These are phyloP conservation scores for Candida michaelii DNA, from an alignment of 805 yeast species.

Conservation along the genomic window DNA sequence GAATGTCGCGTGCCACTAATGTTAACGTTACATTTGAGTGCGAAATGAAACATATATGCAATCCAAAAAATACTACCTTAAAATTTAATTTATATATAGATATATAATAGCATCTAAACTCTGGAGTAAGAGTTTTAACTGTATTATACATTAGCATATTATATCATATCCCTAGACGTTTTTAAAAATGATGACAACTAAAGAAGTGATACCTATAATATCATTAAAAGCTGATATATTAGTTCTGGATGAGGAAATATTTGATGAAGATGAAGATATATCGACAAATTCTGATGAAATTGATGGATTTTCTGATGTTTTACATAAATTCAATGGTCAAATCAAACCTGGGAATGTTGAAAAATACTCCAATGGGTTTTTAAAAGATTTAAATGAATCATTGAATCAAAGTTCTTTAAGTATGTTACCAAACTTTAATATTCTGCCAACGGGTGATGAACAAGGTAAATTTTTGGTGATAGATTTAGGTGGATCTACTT, in stretches of 20 bases:
- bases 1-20: conserved; percentile 1
- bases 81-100: conserved; percentile 1
- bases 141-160: not conserved
- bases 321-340: conserved; percentile 9
- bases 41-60: conserved; percentile 8
- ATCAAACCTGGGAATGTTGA: conserved; percentile 6
- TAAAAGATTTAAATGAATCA: conserved; percentile 30
- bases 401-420: conserved; percentile 28
- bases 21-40: conserved; percentile 5
- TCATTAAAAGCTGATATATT: conserved; percentile 1
- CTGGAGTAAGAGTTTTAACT: not conserved
- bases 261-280: conserved; percentile 6
- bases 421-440: conserved; percentile 42
- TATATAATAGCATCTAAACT: not conserved
- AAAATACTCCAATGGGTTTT: conserved; percentile 21
- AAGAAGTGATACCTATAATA: conserved; percentile 1
- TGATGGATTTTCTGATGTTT: conserved; percentile 7
- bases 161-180: not conserved
- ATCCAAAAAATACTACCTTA: conserved; percentile 4
- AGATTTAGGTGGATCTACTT: conserved; percentile 61
- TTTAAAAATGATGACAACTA: conserved; percentile 1
- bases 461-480: conserved; percentile 43
- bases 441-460: conserved; percentile 37
- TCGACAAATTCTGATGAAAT: conserved; percentile 6
- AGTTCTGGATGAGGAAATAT: conserved; percentile 1